A percentile compares a stretch with the other conserved stretches of the same genome.
phyloP scores from a whole-genome alignment of 345 rosid genomes.

The Odontarrhena argentea region DNA sequence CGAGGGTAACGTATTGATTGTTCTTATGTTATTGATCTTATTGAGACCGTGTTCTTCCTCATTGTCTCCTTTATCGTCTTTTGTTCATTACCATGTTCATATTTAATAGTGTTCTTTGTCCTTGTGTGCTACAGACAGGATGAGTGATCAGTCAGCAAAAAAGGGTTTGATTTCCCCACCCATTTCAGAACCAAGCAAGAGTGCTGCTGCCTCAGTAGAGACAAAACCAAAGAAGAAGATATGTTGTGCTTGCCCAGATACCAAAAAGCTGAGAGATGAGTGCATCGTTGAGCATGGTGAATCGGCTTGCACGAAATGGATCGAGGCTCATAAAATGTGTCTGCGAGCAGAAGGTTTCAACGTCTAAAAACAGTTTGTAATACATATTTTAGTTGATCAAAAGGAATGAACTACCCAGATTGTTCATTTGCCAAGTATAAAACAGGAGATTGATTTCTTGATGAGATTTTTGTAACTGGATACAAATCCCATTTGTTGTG shows the following conservation, averaged over 20 bases:
- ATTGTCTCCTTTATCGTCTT: not conserved
- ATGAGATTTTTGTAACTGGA: constrained; percentile 22
- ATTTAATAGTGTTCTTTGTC: constrained; percentile 3
- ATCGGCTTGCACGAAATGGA: constrained; percentile 89
- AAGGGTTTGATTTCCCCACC: constrained; percentile 46
- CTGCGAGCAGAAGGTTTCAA: constrained; percentile 94
- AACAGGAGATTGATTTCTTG: constrained; percentile 19
- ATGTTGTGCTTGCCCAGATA: constrained; percentile 92
- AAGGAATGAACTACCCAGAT: constrained; percentile 2
- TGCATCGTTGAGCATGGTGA: constrained; percentile 88
- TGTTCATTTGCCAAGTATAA: constrained; percentile 31
- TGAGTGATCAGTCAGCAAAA: constrained; percentile 58
- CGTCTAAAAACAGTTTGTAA: constrained; percentile 45
- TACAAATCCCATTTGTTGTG: constrained; percentile 27
- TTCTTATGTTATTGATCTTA: not conserved
- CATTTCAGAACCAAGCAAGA: constrained; percentile 49
- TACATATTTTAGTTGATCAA: constrained; percentile 4
- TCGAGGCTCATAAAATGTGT: constrained; percentile 84
- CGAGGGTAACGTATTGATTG: not conserved
- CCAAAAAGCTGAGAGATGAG: constrained; percentile 89
- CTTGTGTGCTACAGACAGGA: constrained; percentile 25
- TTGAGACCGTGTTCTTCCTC: no score
- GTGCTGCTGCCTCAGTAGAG: constrained; percentile 44
- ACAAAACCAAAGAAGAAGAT: constrained; percentile 87
- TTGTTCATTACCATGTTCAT: constrained; percentile 19